Evolutionary conservation across 345 rosid genomes (phyloP), one percentile per base, ranked within the genome.

Genomic region (Kandelia obovata): DNA sequence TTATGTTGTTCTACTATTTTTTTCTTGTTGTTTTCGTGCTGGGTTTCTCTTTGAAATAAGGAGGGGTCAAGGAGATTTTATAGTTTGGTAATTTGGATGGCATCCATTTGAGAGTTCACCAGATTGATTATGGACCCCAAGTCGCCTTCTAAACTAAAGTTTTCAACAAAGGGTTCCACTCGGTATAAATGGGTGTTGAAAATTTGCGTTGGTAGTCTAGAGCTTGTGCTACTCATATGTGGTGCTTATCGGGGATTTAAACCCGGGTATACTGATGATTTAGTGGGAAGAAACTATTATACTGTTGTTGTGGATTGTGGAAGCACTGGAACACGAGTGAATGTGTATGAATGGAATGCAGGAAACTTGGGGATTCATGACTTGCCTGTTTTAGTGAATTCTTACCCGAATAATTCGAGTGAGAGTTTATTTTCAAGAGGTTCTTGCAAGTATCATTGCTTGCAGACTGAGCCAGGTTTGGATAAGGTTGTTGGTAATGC

Each of bases 241-340:
- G 77, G 73, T 71, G 62, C 70, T 52, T 78, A 65, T 74, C 68
- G 73, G 57, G 77, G 68, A 28, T 63, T 77, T 56, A 62, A 67
- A 67, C 51, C 57, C 1, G 27, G 57, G 51, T 69, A 71, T 57
- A 56, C 72, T 59, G 49, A 25, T 49, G 49, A 34, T 49, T 34
- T 58, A 25, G 53, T 52, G 20, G 30, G 56, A 30, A 43, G 61
- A 27, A 64, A 55, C 21, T 74, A 78, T 53, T 82, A 73, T 53
- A 81, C 81, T 11, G 85, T 88, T 69, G 82, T 85, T 39, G 76
- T 85, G 75, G 88, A 88, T 68, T 84, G 92, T 49, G 92, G 92
- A 67, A 88, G 90, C 80, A 85, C 87, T 0, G 90, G 90, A 51
- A 85, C 87, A 1, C 77, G 85, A 25, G 89, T 88, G 64, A 82